Percentiles rank a stretch among this genome's conserved stretches.
These are phyloP conservation scores for Acer campestre DNA, from an alignment of 345 rosid genomes.

Conservation along the genomic window DNA sequence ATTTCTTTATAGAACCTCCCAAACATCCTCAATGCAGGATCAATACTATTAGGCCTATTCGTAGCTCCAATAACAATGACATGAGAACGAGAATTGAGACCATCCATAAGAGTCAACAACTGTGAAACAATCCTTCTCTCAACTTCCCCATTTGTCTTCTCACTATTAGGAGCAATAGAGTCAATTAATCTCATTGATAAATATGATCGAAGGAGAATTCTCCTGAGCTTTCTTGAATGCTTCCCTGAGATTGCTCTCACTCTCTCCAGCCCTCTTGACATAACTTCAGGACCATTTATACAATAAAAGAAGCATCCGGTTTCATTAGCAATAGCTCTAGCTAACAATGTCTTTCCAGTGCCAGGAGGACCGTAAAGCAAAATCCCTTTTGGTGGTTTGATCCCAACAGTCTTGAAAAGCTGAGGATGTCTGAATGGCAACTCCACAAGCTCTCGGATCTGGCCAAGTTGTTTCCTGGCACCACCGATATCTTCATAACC, in stretches of 20 bases:
- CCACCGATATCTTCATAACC: slow-evolving; percentile 12
- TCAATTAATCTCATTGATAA: slow-evolving; percentile 11
- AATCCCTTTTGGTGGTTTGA: slow-evolving; percentile 13
- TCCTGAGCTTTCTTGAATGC: slow-evolving; percentile 5
- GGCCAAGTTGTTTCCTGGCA: neutral
- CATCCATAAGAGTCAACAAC: slow-evolving; percentile 6
- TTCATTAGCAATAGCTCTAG: slow-evolving; percentile 7
- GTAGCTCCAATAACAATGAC: slow-evolving; percentile 7
- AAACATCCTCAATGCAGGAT: slow-evolving; percentile 13
- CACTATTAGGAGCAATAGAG: slow-evolving; percentile 2
- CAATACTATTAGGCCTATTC: slow-evolving; percentile 3
- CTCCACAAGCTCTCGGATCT: slow-evolving; percentile 5
- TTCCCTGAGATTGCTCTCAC: slow-evolving; percentile 7
- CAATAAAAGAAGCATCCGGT: neutral
- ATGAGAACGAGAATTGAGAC: neutral
- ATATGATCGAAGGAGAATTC: slow-evolving; percentile 1
- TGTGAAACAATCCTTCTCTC: slow-evolving; percentile 8
- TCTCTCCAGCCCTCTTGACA: slow-evolving; percentile 1
- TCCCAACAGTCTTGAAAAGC: neutral
- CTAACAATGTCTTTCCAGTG: slow-evolving; percentile 8
- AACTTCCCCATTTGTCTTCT: neutral
- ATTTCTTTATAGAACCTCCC: slow-evolving; percentile 10
- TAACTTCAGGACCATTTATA: slow-evolving; percentile 11
- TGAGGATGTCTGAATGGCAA: neutral
- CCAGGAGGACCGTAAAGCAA: neutral